Evolutionary conservation across 495 filamentous ascomycete species (phyloP), one percentile per base, ranked within the genome.

Genomic region (Daldinia loculata): DNA sequence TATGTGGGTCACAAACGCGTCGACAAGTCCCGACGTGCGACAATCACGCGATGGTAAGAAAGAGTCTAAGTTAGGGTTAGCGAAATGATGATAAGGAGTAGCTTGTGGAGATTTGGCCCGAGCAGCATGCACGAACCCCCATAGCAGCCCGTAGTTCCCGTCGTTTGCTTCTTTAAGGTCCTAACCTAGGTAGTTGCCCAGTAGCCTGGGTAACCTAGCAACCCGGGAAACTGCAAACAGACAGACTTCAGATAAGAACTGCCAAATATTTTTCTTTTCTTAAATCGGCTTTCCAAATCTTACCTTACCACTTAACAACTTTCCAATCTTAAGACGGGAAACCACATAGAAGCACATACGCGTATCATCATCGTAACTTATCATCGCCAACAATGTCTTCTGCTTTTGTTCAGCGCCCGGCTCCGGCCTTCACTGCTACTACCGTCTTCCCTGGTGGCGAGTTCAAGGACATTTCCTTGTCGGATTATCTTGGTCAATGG

Each of bases 351-450:
- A 56, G 6, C 7, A 9, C 52, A 56, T 56, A 36, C 29, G 15
- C 29, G 12, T 34, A 51, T 12, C 24, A 48, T 30, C 61, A 56
- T 8, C 6, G 6, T 26, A 26, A 51, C 6, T n/a, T 9, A 48
- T 32, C 30, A 61, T 50, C 51, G 19, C 53, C 51, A 11, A 72
- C 34, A 55, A 77, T 77, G 74, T 76, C 75, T 61, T 57, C 71
- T 66, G 84, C 81, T 32, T 84, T 83, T 41, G 83, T 87, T 29
- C 84, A 86, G 69, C 80, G 84, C 29, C 85, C 83, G 63, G 85
- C 85, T 60, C 85, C 85, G 45, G 75, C 72, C 66, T 87, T 84
- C 74, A 82, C 74, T 48, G 81, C 79, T 43, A 83, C 80, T 52
- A 83, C 82, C 53, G 78, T 84, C 60, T 79, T 84, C 69, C 76